Percentiles rank a stretch among this genome's conserved stretches.
Conservation (phyloP, 2,329 filamentous ascomycete species). For the Trichoderma citrinoviride region DNA sequence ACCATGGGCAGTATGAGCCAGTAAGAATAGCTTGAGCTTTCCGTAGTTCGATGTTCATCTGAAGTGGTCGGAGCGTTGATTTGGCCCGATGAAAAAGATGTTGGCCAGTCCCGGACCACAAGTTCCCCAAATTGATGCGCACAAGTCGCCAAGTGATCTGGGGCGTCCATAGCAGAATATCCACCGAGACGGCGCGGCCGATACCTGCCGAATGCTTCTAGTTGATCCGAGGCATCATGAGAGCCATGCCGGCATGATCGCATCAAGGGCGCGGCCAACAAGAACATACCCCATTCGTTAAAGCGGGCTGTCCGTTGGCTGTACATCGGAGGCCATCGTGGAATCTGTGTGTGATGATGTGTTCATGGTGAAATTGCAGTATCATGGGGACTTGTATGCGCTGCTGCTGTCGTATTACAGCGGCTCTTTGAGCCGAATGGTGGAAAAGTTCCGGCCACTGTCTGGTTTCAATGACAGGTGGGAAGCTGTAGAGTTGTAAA, state of each 20-base stretch:
- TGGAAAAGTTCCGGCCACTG: not conserved
- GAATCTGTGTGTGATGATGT: not conserved
- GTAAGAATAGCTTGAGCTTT: not conserved
- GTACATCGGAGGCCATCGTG: not conserved
- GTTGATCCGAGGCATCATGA: not conserved
- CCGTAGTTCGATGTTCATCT: not conserved
- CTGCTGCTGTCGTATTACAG: not conserved
- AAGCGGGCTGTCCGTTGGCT: not conserved
- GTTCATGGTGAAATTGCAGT: not conserved
- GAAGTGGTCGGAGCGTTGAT: not conserved
- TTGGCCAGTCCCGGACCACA: not conserved
- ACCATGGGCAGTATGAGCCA: not conserved
- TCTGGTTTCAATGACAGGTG: no score
- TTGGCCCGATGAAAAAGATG: not conserved
- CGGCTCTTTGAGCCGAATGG: not conserved
- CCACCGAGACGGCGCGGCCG: not conserved
- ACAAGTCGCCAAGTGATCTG: slow-evolving; percentile 4
- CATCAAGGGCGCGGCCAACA: not conserved
- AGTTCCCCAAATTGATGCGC: not conserved
- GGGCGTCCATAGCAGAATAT: not conserved
- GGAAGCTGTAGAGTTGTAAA: no score
- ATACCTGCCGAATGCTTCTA: not conserved
- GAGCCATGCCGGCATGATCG: not conserved
- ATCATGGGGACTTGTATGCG: not conserved
- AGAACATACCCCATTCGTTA: not conserved